phyloP scores from a whole-genome alignment of 1,284 basidiomycete genomes.

The Peniophora sp. region DNA sequence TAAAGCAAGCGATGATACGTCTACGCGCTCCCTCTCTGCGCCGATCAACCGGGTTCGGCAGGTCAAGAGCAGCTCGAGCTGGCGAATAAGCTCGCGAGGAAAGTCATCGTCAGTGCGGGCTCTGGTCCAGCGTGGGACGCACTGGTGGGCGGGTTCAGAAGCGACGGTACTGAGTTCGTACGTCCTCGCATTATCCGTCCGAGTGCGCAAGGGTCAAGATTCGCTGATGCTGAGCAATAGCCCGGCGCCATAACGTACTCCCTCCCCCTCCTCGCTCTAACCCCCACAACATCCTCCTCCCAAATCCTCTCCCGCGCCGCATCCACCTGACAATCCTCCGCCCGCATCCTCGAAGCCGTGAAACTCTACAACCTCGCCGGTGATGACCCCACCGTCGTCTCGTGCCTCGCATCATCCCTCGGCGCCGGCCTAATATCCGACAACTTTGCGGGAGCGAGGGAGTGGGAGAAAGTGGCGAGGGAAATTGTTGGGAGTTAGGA shows the following conservation, averaged over 20 bases:
- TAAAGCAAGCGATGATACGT: no score
- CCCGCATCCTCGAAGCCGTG: conserved; percentile 85
- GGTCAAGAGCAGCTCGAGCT: conserved; percentile 81
- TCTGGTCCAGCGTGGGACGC: conserved; percentile 84
- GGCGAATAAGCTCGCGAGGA: conserved; percentile 82
- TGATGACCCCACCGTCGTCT: conserved; percentile 84
- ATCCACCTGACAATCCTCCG: conserved; percentile 65
- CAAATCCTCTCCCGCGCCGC: conserved; percentile 83
- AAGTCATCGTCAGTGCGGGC: conserved; percentile 86
- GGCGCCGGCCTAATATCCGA: conserved; percentile 79
- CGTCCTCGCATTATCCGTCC: conserved; percentile 18
- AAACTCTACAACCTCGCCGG: conserved; percentile 94
- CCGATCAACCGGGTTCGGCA: conserved; percentile 64
- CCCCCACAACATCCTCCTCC: conserved; percentile 63
- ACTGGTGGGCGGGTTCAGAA: conserved; percentile 84
- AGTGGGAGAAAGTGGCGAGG: conserved; percentile 71
- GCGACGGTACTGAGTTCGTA: conserved; percentile 85
- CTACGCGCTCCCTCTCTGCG: conserved; percentile 79
- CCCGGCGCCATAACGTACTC: conserved; percentile 85
- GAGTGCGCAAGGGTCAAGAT: conserved; percentile 1
- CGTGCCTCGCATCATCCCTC: conserved; percentile 84
- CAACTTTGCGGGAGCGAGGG: conserved; percentile 61
- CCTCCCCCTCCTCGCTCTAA: conserved; percentile 68
- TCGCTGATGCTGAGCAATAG: conserved; percentile 33
- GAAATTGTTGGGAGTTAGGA: conserved; percentile 88